phyloP scores from a whole-genome alignment of 2,329 filamentous ascomycete species.

The Colletotrichum sp. region DNA sequence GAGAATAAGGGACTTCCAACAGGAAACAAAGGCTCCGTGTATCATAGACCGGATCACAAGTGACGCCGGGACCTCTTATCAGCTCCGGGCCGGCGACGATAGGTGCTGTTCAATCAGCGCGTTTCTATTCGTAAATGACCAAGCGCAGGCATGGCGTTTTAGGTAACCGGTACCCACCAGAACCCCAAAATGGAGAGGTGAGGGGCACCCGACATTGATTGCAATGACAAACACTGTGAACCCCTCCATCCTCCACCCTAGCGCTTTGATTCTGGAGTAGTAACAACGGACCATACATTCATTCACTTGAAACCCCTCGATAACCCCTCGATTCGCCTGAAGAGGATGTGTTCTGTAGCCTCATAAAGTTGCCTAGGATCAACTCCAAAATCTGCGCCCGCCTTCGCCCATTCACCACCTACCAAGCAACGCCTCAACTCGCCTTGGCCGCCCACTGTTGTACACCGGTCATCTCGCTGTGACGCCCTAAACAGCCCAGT shows the following conservation, averaged over 20 bases:
- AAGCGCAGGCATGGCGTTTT: neutral
- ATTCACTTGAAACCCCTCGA: neutral
- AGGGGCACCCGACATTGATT: neutral
- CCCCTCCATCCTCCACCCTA: neutral
- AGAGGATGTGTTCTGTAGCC: neutral
- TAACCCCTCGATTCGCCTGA: neutral
- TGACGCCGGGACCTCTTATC: slow-evolving; percentile 11
- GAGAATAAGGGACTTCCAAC: neutral
- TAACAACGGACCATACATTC: neutral
- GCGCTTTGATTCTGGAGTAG: neutral
- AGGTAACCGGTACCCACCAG: neutral
- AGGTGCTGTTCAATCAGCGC: slow-evolving; percentile 10
- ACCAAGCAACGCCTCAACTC: neutral
- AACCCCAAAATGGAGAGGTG: neutral
- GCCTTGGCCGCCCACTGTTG: neutral
- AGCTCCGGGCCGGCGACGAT: slow-evolving; percentile 2
- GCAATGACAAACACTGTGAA: neutral
- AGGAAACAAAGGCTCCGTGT: neutral
- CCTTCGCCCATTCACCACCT: neutral
- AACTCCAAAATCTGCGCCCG: neutral
- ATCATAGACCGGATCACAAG: neutral
- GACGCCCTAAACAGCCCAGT: neutral
- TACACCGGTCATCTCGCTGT: neutral
- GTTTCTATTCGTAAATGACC: slow-evolving; percentile 6
- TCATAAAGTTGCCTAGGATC: neutral